These are phyloP conservation scores for Backusella australiensis DNA, from an alignment of 192 early-diverging fungal genomes.

Conservation along the genomic window DNA sequence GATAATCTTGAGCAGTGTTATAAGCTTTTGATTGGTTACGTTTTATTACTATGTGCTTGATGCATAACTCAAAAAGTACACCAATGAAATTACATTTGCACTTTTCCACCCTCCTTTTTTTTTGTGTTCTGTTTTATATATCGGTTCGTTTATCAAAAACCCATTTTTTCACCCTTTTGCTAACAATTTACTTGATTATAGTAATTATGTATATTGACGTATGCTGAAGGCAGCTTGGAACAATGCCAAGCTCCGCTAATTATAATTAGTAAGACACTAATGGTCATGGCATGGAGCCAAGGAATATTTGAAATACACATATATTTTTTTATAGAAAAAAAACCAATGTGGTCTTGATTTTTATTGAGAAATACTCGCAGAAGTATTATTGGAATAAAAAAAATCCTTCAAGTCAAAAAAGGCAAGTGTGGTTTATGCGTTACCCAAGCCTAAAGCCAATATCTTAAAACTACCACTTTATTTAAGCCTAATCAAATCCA, in stretches of 20 bases:
- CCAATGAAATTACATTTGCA: not conserved
- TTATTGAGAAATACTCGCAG: too few species aligned
- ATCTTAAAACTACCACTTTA: too few species aligned
- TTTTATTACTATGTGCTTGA: not conserved
- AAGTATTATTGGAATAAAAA: too few species aligned
- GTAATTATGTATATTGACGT: not conserved
- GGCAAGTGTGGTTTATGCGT: too few species aligned
- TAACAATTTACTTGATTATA: not conserved
- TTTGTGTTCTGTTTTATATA: too few species aligned
- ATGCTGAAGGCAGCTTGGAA: not conserved
- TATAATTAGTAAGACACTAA: not conserved
- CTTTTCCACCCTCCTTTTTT: not conserved
- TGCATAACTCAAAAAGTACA: not conserved
- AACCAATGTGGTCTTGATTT: not conserved
- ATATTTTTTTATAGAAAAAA: not conserved
- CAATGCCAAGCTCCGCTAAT: not conserved
- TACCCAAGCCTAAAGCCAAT: too few species aligned
- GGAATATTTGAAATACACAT: not conserved
- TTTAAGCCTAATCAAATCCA: too few species aligned
- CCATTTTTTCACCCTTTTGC: not conserved
- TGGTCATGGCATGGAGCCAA: not conserved
- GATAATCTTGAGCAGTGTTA: too few species aligned
- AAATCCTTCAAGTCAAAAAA: too few species aligned
- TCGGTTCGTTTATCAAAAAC: not conserved
- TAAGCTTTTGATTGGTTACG: not conserved